Percentiles rank a stretch among this genome's conserved stretches.
Evolutionary conservation across 352 stramenopile genomes (phyloP).

Genomic region (Globisporangium takayamanum): DNA sequence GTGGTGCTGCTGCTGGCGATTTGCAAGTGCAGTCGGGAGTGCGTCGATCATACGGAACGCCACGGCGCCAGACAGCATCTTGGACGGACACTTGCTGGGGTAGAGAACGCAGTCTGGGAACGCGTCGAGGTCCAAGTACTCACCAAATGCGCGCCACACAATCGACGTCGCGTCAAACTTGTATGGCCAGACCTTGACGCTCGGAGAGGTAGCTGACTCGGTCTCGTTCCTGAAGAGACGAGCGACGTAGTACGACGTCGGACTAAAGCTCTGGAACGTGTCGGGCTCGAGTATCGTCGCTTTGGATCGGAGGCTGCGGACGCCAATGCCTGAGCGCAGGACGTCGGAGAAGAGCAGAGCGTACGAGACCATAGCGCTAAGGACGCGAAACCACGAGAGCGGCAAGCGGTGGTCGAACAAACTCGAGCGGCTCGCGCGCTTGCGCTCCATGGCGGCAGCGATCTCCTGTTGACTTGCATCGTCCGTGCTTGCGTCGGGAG

Average conservation of each 20-base stretch:
- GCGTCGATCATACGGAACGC: constrained; percentile 1
- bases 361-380: constrained; percentile 1
- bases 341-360: too few relatives aligned
- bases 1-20: not conserved
- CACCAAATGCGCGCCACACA: constrained; percentile 1
- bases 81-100: not conserved
- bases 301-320: not conserved
- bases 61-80: not conserved
- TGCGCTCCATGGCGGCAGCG: not conserved
- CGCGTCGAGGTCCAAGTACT: not conserved
- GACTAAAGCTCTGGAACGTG: not conserved
- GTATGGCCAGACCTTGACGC: constrained; percentile 7
- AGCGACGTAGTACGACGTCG: constrained; percentile 1
- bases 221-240: constrained; percentile 2
- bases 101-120: constrained; percentile 8
- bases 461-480: not conserved
- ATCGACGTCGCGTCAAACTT: constrained; percentile 12
- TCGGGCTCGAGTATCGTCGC: constrained; percentile 1
- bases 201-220: too few relatives aligned
- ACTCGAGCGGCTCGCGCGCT: not conserved
- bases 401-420: constrained; percentile 1
- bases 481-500: too few relatives aligned
- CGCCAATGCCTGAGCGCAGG: not conserved
- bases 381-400: not conserved
- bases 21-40: not conserved